These are phyloP conservation scores for Solanum chacoense DNA, from an alignment of 305 asterid species.

Conservation along the genomic window DNA sequence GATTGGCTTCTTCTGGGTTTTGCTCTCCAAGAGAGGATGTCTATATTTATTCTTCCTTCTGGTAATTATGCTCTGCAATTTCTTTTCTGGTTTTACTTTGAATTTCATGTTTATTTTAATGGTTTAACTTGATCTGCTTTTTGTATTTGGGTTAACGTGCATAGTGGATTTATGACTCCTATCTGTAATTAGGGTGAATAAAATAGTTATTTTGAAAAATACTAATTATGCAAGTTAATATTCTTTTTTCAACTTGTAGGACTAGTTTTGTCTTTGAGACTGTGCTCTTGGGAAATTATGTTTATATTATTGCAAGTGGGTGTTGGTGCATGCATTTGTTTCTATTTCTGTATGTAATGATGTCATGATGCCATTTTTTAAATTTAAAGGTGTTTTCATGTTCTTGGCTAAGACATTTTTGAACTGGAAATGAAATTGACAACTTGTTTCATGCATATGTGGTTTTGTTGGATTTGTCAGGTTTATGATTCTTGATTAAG, in stretches of 20 bases:
- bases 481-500: background rate
- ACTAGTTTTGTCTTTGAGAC: background rate
- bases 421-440: background rate
- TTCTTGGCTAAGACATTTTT: background rate
- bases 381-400: background rate
- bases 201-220: background rate
- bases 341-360: background rate
- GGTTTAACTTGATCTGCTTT: background rate
- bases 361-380: background rate
- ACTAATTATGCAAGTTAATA: background rate
- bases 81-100: background rate
- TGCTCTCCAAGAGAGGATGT: background rate
- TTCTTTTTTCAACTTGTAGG: background rate
- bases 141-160: background rate
- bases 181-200: background rate
- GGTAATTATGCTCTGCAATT: background rate
- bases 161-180: background rate
- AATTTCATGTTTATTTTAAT: background rate
- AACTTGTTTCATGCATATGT: background rate
- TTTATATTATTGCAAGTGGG: constrained; percentile 3
- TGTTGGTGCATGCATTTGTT: constrained; percentile 3
- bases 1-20: background rate
- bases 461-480: background rate
- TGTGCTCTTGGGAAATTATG: background rate
- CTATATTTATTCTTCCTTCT: background rate